Percentiles rank a stretch among this genome's conserved stretches.
These are phyloP conservation scores for Leccinum barrowsii DNA, from an alignment of 768 basidiomycete genomes.

Conservation along the genomic window DNA sequence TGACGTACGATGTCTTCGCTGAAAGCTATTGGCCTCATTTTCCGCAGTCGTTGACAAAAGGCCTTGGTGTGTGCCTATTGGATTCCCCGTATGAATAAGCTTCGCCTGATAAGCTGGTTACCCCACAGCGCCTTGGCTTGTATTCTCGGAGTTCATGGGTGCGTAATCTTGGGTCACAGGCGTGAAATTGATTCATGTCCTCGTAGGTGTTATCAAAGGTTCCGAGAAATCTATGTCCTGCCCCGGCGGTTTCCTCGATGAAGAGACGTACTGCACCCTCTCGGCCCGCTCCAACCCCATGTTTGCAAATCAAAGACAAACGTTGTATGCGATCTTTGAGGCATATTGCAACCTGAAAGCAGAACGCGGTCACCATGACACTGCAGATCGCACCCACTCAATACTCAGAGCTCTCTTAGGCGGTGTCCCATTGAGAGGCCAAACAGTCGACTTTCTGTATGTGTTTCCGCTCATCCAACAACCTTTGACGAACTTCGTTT, in stretches of 20 bases:
- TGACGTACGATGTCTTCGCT: conserved; percentile 49
- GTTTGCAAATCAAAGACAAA: conserved; percentile 48
- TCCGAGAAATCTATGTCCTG: conserved; percentile 48
- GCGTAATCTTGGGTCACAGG: conserved; percentile 1
- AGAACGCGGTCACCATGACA: conserved; percentile 43
- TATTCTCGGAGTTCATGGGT: conserved; percentile 68
- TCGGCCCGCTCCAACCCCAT: conserved; percentile 51
- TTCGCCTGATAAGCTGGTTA: not conserved
- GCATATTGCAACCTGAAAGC: conserved; percentile 47
- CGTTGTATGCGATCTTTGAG: conserved; percentile 52
- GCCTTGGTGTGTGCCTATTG: conserved; percentile 41
- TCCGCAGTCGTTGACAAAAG: conserved; percentile 46
- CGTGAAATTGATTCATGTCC: not conserved
- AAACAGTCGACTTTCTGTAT: conserved; percentile 54
- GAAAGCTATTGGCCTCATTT: conserved; percentile 59
- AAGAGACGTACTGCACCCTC: conserved; percentile 42
- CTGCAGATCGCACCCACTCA: conserved; percentile 60
- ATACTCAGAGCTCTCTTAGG: conserved; percentile 40
- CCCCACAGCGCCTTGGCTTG: conserved; percentile 51
- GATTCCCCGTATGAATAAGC: not conserved
- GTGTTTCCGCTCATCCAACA: conserved; percentile 11
- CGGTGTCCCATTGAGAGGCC: conserved; percentile 32
- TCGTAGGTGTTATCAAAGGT: conserved; percentile 62
- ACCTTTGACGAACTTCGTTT: not conserved
- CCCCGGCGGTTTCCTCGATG: conserved; percentile 39